Conservation (phyloP, 176 grass and related monocot species). For the Saccharum officinarum region DNA sequence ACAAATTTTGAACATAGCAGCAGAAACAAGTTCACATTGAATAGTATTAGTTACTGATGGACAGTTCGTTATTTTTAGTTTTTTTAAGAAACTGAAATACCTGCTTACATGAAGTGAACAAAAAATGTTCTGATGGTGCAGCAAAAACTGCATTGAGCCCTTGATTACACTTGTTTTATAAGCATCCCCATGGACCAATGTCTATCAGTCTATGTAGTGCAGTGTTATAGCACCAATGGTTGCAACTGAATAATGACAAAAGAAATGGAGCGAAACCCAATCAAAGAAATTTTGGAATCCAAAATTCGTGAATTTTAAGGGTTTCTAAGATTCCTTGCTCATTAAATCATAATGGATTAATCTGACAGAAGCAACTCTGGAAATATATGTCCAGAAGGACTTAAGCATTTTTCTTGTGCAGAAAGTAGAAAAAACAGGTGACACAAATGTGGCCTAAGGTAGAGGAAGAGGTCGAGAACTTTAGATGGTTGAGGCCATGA, state of each 20-base stretch:
- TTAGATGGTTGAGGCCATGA: neutral
- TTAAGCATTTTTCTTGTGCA: neutral
- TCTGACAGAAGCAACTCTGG: neutral
- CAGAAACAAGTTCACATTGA: neutral
- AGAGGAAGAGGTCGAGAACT: neutral
- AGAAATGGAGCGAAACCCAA: neutral
- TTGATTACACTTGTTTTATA: neutral
- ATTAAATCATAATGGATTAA: neutral
- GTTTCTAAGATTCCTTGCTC: neutral
- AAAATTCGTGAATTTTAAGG: neutral
- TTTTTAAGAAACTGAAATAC: neutral
- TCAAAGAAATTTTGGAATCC: neutral
- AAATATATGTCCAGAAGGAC: neutral
- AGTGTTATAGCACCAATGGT: neutral
- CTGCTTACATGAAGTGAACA: neutral
- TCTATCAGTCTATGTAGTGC: neutral
- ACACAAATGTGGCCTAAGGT: neutral
- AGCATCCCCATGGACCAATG: neutral
- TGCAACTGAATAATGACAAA: neutral
- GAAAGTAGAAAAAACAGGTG: neutral
- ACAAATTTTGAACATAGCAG: neutral
- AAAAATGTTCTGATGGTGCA: neutral
- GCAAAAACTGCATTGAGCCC: neutral
- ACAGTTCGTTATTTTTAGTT: neutral
- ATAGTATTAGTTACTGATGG: neutral